phyloP scores from a whole-genome alignment of 179 eudicot genomes.

The Spinacia oleracea region DNA sequence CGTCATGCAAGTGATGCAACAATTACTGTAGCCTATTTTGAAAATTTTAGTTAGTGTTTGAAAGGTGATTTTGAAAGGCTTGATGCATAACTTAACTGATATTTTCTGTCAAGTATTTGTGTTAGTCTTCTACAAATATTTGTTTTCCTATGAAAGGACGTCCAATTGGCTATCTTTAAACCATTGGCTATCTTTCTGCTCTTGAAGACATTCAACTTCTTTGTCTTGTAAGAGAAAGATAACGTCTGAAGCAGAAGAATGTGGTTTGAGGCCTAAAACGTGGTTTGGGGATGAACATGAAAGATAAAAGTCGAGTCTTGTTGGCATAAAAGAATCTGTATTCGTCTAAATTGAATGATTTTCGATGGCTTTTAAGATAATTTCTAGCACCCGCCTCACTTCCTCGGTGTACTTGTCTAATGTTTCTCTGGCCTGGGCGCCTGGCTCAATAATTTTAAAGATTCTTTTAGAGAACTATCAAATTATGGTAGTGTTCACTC shows the following conservation, averaged over 20 bases:
- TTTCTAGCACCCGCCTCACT: slow-evolving; percentile 32
- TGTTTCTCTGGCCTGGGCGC: slow-evolving; percentile 35
- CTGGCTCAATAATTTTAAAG: neutral
- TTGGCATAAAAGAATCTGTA: slow-evolving; percentile 35
- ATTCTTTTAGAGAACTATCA: neutral
- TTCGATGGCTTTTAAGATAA: slow-evolving; percentile 38
- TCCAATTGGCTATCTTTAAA: slow-evolving; percentile 52
- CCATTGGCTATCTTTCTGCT: slow-evolving; percentile 49
- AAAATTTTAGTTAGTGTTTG: no score
- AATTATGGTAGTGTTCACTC: neutral
- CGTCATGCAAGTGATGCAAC: no score
- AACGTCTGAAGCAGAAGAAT: slow-evolving; percentile 47
- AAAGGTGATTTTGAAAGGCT: no score
- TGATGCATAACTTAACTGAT: no score
- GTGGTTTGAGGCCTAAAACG: slow-evolving; percentile 56
- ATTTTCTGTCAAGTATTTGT: no score
- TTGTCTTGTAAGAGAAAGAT: slow-evolving; percentile 53
- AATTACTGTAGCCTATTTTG: no score
- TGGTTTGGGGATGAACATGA: slow-evolving; percentile 47
- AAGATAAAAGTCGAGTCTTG: slow-evolving; percentile 54
- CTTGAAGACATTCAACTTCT: slow-evolving; percentile 49
- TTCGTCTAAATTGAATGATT: slow-evolving; percentile 43
- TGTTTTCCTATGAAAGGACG: slow-evolving; percentile 30
- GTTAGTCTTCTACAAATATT: neutral
- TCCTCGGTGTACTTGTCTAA: slow-evolving; percentile 32